Evolutionary conservation across 73 alveolate species (phyloP).

Genomic region (Blepharisma japonicum): DNA sequence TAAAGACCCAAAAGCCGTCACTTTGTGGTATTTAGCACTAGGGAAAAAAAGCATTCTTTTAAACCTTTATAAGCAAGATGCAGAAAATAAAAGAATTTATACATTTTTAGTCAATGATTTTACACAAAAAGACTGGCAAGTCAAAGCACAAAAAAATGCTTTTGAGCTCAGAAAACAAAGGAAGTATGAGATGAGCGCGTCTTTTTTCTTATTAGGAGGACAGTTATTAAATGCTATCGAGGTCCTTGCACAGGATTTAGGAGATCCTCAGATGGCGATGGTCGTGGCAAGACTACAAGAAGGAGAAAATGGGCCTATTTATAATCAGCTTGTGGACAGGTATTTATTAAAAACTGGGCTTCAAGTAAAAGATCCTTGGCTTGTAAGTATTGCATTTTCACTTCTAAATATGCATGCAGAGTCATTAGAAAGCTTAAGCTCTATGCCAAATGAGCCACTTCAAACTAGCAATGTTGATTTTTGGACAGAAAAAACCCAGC

Average conservation of each 20-base stretch:
- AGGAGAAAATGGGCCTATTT: conserved; percentile 25
- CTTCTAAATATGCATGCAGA: neutral
- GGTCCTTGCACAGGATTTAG: conserved; percentile 10
- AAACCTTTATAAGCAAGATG: conserved; percentile 5
- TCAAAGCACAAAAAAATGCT: conserved; percentile 31
- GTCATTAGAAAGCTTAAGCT: neutral
- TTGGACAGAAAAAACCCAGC: neutral
- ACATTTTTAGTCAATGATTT: conserved; percentile 28
- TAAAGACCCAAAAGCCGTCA: conserved; percentile 18
- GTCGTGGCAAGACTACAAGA: conserved; percentile 19
- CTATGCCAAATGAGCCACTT: conserved; percentile 1
- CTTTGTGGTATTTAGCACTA: conserved; percentile 23
- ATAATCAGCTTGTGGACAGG: neutral
- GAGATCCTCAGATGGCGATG: conserved; percentile 18
- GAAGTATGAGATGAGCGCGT: conserved; percentile 14
- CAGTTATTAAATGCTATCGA: neutral
- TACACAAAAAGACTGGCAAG: conserved; percentile 5
- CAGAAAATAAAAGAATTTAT: conserved; percentile 21
- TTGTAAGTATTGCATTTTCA: conserved; percentile 14
- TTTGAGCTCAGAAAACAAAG: conserved; percentile 19
- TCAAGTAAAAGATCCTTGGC: conserved; percentile 27
- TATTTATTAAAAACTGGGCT: conserved; percentile 15
- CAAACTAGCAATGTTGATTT: neutral
- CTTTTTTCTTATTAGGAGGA: conserved; percentile 23
- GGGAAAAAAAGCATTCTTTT: neutral